Conservation (phyloP, 2,329 filamentous ascomycete species). For the Aspergillus texensis region DNA sequence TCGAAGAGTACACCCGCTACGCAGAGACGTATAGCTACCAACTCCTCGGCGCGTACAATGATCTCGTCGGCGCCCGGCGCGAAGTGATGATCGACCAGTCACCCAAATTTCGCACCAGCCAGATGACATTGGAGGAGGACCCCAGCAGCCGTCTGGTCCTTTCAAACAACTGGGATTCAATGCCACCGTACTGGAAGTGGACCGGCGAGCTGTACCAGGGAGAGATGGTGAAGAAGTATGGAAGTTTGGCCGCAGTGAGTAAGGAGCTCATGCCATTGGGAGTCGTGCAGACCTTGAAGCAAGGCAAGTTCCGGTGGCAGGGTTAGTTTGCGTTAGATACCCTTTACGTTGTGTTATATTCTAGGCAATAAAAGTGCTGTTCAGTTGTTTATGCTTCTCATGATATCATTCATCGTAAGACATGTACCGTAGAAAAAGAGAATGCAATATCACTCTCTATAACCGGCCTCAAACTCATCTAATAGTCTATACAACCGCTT, state of each 20-base stretch:
- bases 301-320: conserved; percentile 47
- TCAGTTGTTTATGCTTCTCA: background rate
- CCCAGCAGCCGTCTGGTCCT: conserved; percentile 21
- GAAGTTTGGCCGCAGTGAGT: conserved; percentile 44
- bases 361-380: background rate
- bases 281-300: conserved; percentile 45
- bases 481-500: conserved; percentile 28
- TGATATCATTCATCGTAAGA: background rate
- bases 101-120: conserved; percentile 28
- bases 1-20: conserved; percentile 43
- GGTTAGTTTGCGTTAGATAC: conserved; percentile 27
- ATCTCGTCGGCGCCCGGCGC: conserved; percentile 35
- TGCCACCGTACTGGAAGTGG: conserved; percentile 49
- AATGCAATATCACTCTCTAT: conserved; percentile 7
- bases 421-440: background rate
- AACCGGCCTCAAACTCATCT: conserved; percentile 22
- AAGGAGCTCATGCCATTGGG: conserved; percentile 46
- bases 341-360: background rate
- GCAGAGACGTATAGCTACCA: conserved; percentile 36
- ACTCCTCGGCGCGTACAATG: conserved; percentile 35
- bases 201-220: conserved; percentile 43
- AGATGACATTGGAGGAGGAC: conserved; percentile 20
- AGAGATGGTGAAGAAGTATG: conserved; percentile 46
- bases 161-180: conserved; percentile 30
- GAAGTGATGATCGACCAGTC: conserved; percentile 35